These are phyloP conservation scores for Syzygium oleosum DNA, from an alignment of 345 rosid species.

Conservation along the genomic window DNA sequence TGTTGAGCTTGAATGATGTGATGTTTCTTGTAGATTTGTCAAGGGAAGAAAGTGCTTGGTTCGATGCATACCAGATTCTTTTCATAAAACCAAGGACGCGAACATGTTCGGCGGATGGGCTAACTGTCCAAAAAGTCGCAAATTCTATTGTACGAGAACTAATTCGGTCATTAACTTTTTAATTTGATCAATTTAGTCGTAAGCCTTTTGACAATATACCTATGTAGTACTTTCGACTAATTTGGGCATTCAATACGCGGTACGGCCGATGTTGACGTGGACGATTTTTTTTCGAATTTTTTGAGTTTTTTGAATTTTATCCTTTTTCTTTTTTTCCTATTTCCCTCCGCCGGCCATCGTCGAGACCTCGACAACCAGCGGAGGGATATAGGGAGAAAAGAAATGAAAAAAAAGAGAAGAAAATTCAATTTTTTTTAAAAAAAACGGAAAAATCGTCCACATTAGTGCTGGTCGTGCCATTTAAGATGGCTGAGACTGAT, in stretches of 20 bases:
- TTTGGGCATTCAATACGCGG: fast-evolving
- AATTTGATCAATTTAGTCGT: fast-evolving
- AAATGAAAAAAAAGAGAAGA: not conserved
- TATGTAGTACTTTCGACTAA: not conserved
- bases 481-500: fast-evolving
- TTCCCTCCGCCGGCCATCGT: not conserved
- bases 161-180: fast-evolving
- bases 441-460: not conserved
- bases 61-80: not conserved
- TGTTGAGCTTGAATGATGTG: not conserved
- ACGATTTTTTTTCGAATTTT: too few species aligned
- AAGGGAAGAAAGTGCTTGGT: not conserved
- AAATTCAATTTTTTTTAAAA: not conserved
- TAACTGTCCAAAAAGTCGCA: not conserved
- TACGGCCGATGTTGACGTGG: fast-evolving
- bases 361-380: not conserved
- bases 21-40: not conserved
- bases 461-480: fast-evolving
- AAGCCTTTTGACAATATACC: fast-evolving
- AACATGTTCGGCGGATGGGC: not conserved
- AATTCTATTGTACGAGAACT: fast-evolving
- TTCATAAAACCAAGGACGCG: not conserved
- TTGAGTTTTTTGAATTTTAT: too few species aligned
- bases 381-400: not conserved
- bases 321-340: not conserved